phyloP scores from a whole-genome alignment of 768 basidiomycete species.

The Xerocomellus chrysenteron region DNA sequence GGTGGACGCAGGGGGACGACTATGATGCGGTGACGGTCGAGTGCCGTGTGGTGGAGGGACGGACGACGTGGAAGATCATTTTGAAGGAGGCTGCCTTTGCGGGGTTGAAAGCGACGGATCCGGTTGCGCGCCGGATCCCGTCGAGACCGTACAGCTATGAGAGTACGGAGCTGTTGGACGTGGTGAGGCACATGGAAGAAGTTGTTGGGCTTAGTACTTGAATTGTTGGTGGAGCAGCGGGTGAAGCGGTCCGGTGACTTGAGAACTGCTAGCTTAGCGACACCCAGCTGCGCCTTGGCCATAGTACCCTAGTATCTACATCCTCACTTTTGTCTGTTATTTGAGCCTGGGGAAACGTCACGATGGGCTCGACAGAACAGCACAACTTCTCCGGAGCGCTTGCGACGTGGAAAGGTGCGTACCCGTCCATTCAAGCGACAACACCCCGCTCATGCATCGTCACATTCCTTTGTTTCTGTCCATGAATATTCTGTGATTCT shows the following conservation, averaged over 20 bases:
- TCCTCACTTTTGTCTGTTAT: background rate
- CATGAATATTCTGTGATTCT: background rate
- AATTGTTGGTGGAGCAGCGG: too few species aligned
- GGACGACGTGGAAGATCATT: conserved; percentile 12
- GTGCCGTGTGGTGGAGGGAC: conserved; percentile 11
- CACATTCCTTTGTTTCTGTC: background rate
- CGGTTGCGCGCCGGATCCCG: conserved; percentile 5
- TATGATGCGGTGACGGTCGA: conserved; percentile 19
- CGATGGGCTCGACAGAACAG: conserved; percentile 41
- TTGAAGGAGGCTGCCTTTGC: conserved; percentile 13
- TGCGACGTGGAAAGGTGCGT: conserved; percentile 83
- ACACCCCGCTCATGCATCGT: conserved; percentile 1
- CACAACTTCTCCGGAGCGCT: conserved; percentile 93
- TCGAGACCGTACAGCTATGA: conserved; percentile 17
- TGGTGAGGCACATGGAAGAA: conserved; percentile 15
- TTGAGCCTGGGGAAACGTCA: background rate
- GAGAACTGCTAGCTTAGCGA: background rate
- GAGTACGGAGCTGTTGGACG: conserved; percentile 10
- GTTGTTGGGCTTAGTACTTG: conserved; percentile 1
- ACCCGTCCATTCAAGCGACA: background rate
- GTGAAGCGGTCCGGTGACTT: too few species aligned
- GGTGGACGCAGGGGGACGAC: background rate
- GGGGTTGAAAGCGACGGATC: conserved; percentile 10
- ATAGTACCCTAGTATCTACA: too few species aligned
- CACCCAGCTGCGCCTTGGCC: background rate